A percentile compares a stretch with the other conserved stretches of the same genome.
Evolutionary conservation across 2,329 filamentous ascomycete species (phyloP).

Genomic region (Calonectria henricotiae): DNA sequence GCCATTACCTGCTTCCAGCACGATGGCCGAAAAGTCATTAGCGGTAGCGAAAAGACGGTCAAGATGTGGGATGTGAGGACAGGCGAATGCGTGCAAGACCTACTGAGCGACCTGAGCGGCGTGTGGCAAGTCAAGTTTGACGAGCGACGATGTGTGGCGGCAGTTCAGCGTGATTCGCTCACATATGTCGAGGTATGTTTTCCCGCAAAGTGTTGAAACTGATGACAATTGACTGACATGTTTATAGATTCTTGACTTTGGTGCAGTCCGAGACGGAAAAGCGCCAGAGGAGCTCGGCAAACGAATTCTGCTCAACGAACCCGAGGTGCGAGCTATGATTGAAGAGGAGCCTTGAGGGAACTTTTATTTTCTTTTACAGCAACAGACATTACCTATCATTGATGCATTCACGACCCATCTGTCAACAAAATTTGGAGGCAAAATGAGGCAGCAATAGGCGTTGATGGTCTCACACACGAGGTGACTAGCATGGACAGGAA

Average conservation of each 20-base stretch:
- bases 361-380: constrained; percentile 24
- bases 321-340: constrained; percentile 68
- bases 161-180: constrained; percentile 91
- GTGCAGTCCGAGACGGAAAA: constrained; percentile 90
- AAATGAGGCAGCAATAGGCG: constrained; percentile 46
- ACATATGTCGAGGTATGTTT: constrained; percentile 97
- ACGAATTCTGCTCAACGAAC: constrained; percentile 79
- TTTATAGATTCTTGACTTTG: constrained; percentile 93
- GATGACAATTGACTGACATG: constrained; percentile 20
- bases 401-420: constrained; percentile 40
- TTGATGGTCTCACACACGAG: constrained; percentile 48
- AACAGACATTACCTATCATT: constrained; percentile 40
- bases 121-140: constrained; percentile 99
- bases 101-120: constrained; percentile 93
- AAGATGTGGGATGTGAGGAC: constrained; percentile 99
- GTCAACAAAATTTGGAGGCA: constrained; percentile 37
- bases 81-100: constrained; percentile 92
- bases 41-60: constrained; percentile 92
- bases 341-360: constrained; percentile 61
- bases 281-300: constrained; percentile 83
- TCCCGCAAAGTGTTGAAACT: constrained; percentile 29
- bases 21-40: constrained; percentile 96
- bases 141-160: constrained; percentile 93
- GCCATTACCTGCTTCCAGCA: constrained; percentile 99
- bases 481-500: constrained; percentile 48